A percentile compares a stretch with the other conserved stretches of the same genome.
phyloP scores from a whole-genome alignment of 2,329 filamentous ascomycete genomes.

The Fusarium sulawesiense region DNA sequence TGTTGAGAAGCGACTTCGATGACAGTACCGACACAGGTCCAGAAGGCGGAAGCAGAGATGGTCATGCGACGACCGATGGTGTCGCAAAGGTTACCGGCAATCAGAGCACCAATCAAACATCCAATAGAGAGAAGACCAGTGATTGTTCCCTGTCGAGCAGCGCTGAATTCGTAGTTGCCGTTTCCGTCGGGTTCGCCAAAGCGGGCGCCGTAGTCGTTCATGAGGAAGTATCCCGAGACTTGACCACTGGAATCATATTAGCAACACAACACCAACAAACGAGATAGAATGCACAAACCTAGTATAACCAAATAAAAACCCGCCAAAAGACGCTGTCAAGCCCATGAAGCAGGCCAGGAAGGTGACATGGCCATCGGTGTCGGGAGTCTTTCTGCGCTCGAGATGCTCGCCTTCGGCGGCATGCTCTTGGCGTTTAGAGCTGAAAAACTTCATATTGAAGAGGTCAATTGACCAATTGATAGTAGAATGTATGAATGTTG shows the following conservation, averaged over 20 bases:
- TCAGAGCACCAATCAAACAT: slow-evolving; percentile 67
- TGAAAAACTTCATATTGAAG: slow-evolving; percentile 37
- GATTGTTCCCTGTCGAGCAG: slow-evolving; percentile 70
- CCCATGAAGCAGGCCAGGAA: slow-evolving; percentile 61
- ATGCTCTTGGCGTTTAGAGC: slow-evolving; percentile 34
- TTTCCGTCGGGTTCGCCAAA: slow-evolving; percentile 60
- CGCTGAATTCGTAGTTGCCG: slow-evolving; percentile 62
- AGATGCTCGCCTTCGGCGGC: slow-evolving; percentile 37
- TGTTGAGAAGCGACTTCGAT: slow-evolving; percentile 69
- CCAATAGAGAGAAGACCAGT: slow-evolving; percentile 72
- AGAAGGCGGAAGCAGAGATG: slow-evolving; percentile 71
- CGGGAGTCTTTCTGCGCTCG: slow-evolving; percentile 27
- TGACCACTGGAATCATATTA: slow-evolving; percentile 59
- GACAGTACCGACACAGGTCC: slow-evolving; percentile 72
- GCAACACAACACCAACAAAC: not conserved
- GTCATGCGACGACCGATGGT: slow-evolving; percentile 69
- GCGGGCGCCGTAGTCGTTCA: slow-evolving; percentile 66
- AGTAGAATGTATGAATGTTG: slow-evolving; percentile 4
- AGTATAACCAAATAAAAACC: slow-evolving; percentile 68
- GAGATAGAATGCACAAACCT: slow-evolving; percentile 53
- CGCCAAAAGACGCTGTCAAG: slow-evolving; percentile 45
- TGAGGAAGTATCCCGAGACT: slow-evolving; percentile 70
- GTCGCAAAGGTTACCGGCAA: slow-evolving; percentile 71
- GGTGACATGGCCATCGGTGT: slow-evolving; percentile 50
- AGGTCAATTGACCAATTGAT: slow-evolving; percentile 23